Conservation (phyloP, 805 yeast genomes). For the Blastobotrys robertii region DNA sequence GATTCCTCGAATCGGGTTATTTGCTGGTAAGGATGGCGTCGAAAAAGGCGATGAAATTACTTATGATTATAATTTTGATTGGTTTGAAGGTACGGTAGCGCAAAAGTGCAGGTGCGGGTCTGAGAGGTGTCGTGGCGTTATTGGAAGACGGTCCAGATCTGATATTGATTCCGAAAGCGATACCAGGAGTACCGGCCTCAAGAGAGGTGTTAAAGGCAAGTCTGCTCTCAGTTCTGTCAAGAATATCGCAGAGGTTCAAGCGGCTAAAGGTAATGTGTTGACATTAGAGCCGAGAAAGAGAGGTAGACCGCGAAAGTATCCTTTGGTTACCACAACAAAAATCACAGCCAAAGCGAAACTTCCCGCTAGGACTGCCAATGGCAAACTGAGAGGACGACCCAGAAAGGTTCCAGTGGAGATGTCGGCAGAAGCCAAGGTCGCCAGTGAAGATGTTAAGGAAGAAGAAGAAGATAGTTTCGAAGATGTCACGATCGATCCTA, state of each 20-base stretch:
- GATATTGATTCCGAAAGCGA: not conserved
- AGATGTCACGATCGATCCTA: not conserved
- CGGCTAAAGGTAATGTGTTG: no score
- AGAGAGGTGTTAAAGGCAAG: no score
- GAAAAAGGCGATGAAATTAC: constrained; percentile 36
- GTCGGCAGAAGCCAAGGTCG: not conserved
- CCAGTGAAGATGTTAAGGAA: not conserved
- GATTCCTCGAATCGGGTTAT: constrained; percentile 37
- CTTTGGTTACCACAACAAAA: no score
- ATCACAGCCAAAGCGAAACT: not conserved
- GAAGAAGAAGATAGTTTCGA: not conserved
- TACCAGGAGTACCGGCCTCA: not conserved
- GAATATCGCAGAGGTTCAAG: no score
- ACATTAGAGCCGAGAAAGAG: no score
- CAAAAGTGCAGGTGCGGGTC: constrained; percentile 39
- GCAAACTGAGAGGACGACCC: not conserved
- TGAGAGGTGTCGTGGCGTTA: constrained; percentile 32
- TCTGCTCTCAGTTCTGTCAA: no score
- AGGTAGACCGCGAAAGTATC: no score
- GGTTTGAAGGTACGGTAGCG: constrained; percentile 35
- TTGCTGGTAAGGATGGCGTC: constrained; percentile 33
- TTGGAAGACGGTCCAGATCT: constrained; percentile 8
- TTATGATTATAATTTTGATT: constrained; percentile 40
- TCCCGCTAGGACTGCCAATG: no score
- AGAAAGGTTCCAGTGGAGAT: not conserved